A percentile compares a stretch with the other conserved stretches of the same genome.
These are phyloP conservation scores for Eragrostis tef DNA, from an alignment of 202 grass and related monocot genomes.

Conservation along the genomic window DNA sequence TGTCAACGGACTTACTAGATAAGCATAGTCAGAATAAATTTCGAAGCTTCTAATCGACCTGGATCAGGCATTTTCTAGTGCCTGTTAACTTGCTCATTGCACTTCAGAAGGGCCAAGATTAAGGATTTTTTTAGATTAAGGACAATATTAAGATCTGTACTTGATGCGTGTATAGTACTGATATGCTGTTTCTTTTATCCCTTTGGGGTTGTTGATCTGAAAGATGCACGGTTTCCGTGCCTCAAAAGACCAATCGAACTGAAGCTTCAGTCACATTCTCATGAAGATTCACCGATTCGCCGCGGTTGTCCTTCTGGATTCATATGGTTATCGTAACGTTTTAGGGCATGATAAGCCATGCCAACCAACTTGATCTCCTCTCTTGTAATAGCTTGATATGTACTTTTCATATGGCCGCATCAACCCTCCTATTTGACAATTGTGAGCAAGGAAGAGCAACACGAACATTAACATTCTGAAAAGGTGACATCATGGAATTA, in stretches of 20 bases:
- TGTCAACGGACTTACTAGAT: slow-evolving; percentile 35
- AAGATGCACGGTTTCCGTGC: neutral
- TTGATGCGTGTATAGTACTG: neutral
- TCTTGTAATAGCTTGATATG: neutral
- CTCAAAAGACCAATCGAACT: slow-evolving; percentile 1
- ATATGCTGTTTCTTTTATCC: slow-evolving; percentile 14
- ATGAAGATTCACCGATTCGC: slow-evolving; percentile 39
- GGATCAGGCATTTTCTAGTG: slow-evolving; percentile 16
- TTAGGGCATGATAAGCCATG: slow-evolving; percentile 36
- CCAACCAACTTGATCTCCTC: slow-evolving; percentile 16
- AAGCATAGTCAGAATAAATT: slow-evolving; percentile 7
- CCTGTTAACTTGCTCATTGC: slow-evolving; percentile 25
- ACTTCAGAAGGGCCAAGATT: neutral
- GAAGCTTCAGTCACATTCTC: neutral
- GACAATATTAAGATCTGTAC: slow-evolving; percentile 8
- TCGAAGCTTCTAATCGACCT: slow-evolving; percentile 14
- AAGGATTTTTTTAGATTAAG: neutral
- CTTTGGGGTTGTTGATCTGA: neutral
- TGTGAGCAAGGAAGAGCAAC: neutral
- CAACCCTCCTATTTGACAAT: neutral
- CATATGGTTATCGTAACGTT: neutral
- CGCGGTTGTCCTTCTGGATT: slow-evolving; percentile 35
- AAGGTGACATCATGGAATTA: slow-evolving; percentile 1
- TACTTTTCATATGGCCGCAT: slow-evolving; percentile 29
- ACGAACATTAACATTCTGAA: neutral